Evolutionary conservation across 352 stramenopile species (phyloP), one percentile per base, ranked within the genome.

Genomic region (Globisporangium spinosum): DNA sequence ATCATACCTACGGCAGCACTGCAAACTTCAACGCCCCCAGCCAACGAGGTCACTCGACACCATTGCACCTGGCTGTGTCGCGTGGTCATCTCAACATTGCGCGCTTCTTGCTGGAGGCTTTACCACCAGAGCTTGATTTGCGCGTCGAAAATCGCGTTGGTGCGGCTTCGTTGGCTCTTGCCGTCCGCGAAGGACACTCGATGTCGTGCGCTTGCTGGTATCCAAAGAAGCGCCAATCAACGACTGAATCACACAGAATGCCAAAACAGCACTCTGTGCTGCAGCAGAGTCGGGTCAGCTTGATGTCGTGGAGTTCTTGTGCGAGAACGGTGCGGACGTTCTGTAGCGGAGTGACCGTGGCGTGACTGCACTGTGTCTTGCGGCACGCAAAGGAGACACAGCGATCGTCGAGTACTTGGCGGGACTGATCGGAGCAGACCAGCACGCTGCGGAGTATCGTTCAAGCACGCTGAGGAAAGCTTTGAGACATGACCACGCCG

Each of bases 321-420:
- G 34, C 15, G 34, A 62, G 32, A 45, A 25, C 10, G 56, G 56
- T 3, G 56, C n/a, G 20, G 20, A 62, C 56, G 32, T 51, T 23
- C 38, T 32, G 34, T 49, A 34, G 7, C 56, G n/a, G 13, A 34
- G 32, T 43, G 43, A 32, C 3, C 17, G 5, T 49, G 56, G 20
- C 20, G 9, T 62, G 56, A 62, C 17, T 23, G 56, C n/a, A 2
- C 32, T 62, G 6, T 51, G 56, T 7, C 23, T 62, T 34, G 56
- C 34, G 10, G 17, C 56, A 20, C 49, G 10, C 10, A 20, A 45
- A 15, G 56, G n/a, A 2, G 9, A 17, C 5, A n/a, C 56, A 22
- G 20, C 47, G 20, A 62, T 62, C n/a, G 56, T 62, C 20, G 56
- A 62, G n/a, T 62, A 49, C 34, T 35, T 62, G n/a, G 25, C n/a